Evolutionary conservation across 169 alveolate species (phyloP).

Genomic region (Blepharisma undulans): DNA sequence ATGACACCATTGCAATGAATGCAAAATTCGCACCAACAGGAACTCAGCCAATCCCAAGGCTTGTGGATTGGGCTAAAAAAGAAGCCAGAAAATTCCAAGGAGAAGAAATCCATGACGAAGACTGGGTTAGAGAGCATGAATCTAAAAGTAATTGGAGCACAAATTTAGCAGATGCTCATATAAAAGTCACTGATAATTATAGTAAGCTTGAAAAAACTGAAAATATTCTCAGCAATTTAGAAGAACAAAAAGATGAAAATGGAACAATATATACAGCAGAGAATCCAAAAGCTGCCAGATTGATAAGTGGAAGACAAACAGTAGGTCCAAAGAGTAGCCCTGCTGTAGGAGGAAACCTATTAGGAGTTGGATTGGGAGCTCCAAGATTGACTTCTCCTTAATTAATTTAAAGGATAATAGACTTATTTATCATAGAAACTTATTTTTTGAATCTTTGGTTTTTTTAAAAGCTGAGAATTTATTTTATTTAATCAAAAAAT

Average conservation of each 20-base stretch:
- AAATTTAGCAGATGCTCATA: slow-evolving; percentile 67
- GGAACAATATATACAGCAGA: slow-evolving; percentile 21
- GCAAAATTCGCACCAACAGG: neutral
- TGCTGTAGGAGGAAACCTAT: neutral
- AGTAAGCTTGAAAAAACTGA: slow-evolving; percentile 38
- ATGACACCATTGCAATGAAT: slow-evolving; percentile 70
- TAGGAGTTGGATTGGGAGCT: neutral
- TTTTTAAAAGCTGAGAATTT: no score
- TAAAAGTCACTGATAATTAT: slow-evolving; percentile 50
- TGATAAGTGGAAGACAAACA: neutral
- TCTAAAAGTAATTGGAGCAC: slow-evolving; percentile 63
- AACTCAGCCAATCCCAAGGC: neutral
- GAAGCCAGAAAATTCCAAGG: no score
- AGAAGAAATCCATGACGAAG: neutral
- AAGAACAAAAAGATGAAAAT: neutral
- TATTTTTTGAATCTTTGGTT: no score
- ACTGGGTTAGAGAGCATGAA: slow-evolving; percentile 30
- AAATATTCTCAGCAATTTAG: neutral
- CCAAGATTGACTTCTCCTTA: neutral
- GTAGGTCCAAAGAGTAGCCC: neutral
- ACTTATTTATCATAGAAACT: neutral
- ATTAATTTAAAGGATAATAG: neutral
- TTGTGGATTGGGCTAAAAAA: neutral
- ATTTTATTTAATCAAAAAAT: neutral
- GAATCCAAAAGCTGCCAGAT: slow-evolving; percentile 33